These are phyloP conservation scores for Verticillium tricorpus DNA, from an alignment of 2,329 filamentous ascomycete genomes.

Conservation along the genomic window DNA sequence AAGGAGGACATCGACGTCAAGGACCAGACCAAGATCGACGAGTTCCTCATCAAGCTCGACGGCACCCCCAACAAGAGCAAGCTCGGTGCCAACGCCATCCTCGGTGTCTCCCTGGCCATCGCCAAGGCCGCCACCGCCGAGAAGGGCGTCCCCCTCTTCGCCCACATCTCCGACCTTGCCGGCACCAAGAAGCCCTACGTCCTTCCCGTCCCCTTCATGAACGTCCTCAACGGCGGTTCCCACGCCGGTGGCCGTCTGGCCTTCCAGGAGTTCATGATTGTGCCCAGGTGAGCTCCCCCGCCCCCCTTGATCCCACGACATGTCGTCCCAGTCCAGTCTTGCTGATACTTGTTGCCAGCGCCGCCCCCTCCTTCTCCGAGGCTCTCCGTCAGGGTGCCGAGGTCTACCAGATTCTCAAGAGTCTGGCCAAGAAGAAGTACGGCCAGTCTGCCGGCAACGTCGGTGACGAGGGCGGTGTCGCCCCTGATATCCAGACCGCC, in stretches of 20 bases:
- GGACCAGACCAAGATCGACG: constrained; percentile 79
- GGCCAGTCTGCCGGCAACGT: constrained; percentile 98
- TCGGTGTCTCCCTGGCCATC: constrained; percentile 78
- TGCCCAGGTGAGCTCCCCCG: constrained; percentile 60
- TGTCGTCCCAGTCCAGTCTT: neutral
- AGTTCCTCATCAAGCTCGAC: constrained; percentile 81
- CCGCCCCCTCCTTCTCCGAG: constrained; percentile 88
- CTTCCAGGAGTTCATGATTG: constrained; percentile 97
- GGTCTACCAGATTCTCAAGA: constrained; percentile 97
- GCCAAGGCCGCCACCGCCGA: constrained; percentile 87
- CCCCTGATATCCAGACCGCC: constrained; percentile 94
- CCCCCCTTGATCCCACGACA: neutral
- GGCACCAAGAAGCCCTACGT: constrained; percentile 91
- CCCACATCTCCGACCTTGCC: constrained; percentile 80
- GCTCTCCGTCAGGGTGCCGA: constrained; percentile 94
- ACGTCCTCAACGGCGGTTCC: constrained; percentile 84
- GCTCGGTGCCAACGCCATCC: constrained; percentile 83
- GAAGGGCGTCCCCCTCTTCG: constrained; percentile 83
- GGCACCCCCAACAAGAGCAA: constrained; percentile 83
- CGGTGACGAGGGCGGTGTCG: constrained; percentile 98
- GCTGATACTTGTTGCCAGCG: constrained; percentile 36
- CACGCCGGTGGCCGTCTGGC: constrained; percentile 95
- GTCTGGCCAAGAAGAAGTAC: constrained; percentile 98
- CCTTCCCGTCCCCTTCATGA: constrained; percentile 88
- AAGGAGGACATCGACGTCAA: constrained; percentile 80